phyloP scores from a whole-genome alignment of 1,284 basidiomycete species.

The Malassezia equina region DNA sequence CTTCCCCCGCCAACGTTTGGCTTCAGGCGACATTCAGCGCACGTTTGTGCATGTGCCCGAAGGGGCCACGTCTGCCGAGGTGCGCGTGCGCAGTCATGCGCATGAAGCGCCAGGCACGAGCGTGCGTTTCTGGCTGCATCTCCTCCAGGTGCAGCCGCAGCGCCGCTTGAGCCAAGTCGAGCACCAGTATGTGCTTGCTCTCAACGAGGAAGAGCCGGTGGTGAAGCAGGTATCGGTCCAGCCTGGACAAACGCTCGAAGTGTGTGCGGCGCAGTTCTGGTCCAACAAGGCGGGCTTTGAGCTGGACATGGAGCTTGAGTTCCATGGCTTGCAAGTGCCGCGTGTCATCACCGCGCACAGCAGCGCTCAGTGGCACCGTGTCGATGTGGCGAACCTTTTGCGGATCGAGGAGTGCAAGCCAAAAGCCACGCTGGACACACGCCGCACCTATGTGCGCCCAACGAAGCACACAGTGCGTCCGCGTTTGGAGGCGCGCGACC shows the following conservation, averaged over 20 bases:
- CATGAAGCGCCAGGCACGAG: conserved; percentile 36
- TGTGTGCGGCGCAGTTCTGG: conserved; percentile 48
- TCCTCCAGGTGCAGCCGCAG: conserved; percentile 45
- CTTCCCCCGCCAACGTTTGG: conserved; percentile 26
- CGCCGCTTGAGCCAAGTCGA: conserved; percentile 40
- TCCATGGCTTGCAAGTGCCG: conserved; percentile 34
- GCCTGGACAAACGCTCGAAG: conserved; percentile 45
- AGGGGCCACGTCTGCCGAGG: conserved; percentile 48
- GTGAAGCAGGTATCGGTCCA: conserved; percentile 41
- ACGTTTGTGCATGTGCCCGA: conserved; percentile 45
- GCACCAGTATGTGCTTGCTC: conserved; percentile 37
- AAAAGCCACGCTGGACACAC: conserved; percentile 40
- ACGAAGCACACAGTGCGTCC: conserved; percentile 29
- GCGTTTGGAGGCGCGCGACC: conserved; percentile 34
- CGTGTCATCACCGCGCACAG: conserved; percentile 24
- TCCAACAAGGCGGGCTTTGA: conserved; percentile 41
- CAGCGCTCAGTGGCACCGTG: conserved; percentile 38
- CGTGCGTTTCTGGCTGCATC: conserved; percentile 47
- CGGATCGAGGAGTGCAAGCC: conserved; percentile 44
- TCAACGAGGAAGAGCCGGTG: conserved; percentile 46
- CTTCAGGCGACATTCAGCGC: conserved; percentile 40
- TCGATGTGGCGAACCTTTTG: conserved; percentile 35
- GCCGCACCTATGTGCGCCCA: conserved; percentile 41
- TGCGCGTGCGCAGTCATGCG: conserved; percentile 36
- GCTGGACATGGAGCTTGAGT: conserved; percentile 44